Evolutionary conservation across 169 alveolate genomes (phyloP), one percentile per base, ranked within the genome.

Genomic region (Toxoplasma gondii): DNA sequence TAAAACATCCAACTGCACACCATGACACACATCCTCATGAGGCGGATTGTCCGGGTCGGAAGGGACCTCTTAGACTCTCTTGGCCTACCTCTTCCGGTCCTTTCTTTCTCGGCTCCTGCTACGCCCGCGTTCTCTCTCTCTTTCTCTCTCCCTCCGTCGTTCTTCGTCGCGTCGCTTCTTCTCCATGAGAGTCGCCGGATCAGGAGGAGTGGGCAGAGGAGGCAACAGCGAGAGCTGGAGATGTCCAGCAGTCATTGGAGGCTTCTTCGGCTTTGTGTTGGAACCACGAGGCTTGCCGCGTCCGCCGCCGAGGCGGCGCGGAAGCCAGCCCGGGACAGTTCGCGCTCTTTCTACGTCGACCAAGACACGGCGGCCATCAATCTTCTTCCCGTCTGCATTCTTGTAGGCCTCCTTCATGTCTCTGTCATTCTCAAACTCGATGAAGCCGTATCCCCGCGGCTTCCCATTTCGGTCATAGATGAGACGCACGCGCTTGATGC

Each of bases 331-430:
- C 34, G 96, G 97, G 29, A 98, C 99, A 1, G 99, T 98, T 74
- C 99, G 96, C 43, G 99, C 99, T 54, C 99, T 96, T 95, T 99
- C 99, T 41, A 96, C 98, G 95, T 99, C 99, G 19, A 99, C 99
- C 78, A 98, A 92, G 34, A 99, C 98, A 74, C 99, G 96, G 83
- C 98, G 97, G 24, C 99, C 99, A 87, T 98, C 99, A 53, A 99
- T 97, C 94, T 97, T 98, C 78, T 95, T 97, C 82, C 99, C 99
- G 94, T 98, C 99, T 31, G 98, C 99, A 69, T 98, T 93, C 93
- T 98, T 98, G 93, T 98, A 98, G 10, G 99, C 99, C 43, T 94
- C 93, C 87, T 87, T 90, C 94, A 98, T 97, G 92, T 98, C 99
- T 83, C 97, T 96, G 82, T 97, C 98, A 93, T 97, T 95, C 91